These are phyloP conservation scores for Crepidotus variabilis DNA, from an alignment of 768 basidiomycete species.

Conservation along the genomic window DNA sequence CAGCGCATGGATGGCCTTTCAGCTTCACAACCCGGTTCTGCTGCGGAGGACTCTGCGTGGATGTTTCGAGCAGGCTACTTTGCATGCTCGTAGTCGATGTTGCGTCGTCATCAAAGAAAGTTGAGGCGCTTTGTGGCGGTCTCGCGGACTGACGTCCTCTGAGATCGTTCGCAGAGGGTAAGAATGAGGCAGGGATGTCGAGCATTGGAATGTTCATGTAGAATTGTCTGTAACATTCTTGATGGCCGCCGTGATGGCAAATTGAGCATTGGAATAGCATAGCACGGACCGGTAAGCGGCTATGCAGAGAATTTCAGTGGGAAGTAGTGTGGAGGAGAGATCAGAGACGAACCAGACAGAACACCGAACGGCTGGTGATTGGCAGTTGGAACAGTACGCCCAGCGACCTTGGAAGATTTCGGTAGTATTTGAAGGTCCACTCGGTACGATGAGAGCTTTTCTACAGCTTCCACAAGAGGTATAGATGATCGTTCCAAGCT, in stretches of 20 bases:
- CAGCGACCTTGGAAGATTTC: conserved; percentile 36
- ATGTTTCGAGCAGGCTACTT: conserved; percentile 17
- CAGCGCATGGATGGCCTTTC: conserved; percentile 65
- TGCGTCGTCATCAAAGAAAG: conserved; percentile 8
- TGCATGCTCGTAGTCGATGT: conserved; percentile 9
- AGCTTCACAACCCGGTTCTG: conserved; percentile 18
- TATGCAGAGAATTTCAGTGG: conserved; percentile 23
- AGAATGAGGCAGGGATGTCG: conserved; percentile 31
- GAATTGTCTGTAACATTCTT: conserved; percentile 69
- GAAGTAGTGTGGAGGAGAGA: neutral
- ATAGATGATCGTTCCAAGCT: conserved; percentile 74
- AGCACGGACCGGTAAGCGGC: conserved; percentile 72
- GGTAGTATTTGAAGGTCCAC: conserved; percentile 25
- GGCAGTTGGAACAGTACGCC: conserved; percentile 58
- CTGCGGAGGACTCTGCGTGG: conserved; percentile 13
- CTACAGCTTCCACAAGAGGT: conserved; percentile 66
- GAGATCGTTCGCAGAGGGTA: conserved; percentile 22
- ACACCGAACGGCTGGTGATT: conserved; percentile 43
- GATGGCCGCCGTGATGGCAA: conserved; percentile 81
- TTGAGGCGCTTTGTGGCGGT: neutral
- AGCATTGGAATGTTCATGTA: conserved; percentile 59
- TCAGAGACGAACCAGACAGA: conserved; percentile 62
- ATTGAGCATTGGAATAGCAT: conserved; percentile 72
- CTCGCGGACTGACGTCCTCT: conserved; percentile 11
- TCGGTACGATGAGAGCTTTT: conserved; percentile 51